phyloP scores from a whole-genome alignment of 192 early-diverging fungal genomes.

The Rhizophagus prolifer region DNA sequence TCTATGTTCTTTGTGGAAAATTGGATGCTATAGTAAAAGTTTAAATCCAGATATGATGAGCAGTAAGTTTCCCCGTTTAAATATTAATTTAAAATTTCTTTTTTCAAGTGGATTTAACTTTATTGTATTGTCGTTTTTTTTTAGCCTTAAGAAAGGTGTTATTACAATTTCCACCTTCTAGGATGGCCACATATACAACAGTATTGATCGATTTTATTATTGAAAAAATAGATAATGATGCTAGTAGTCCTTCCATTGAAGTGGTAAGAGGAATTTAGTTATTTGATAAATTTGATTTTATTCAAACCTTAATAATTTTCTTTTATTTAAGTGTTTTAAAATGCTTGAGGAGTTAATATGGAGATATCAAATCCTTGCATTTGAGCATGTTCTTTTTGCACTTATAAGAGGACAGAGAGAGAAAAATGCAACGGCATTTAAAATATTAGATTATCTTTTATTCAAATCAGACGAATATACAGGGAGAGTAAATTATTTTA shows the following conservation, averaged over 20 bases:
- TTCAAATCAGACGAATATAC: constrained; percentile 51
- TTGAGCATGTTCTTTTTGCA: constrained; percentile 71
- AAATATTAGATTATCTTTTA: constrained; percentile 53
- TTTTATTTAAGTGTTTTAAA: constrained; percentile 6
- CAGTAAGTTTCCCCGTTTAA: background rate
- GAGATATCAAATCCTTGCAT: constrained; percentile 64
- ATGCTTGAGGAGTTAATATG: constrained; percentile 71
- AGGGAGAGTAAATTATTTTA: constrained; percentile 63
- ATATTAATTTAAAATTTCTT: background rate
- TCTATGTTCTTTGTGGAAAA: constrained; percentile 65
- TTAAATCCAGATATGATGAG: constrained; percentile 8
- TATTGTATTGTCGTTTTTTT: constrained; percentile 2
- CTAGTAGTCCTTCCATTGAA: constrained; percentile 19
- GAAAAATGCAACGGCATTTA: constrained; percentile 45
- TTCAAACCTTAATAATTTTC: background rate
- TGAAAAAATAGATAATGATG: constrained; percentile 37
- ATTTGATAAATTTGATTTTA: background rate
- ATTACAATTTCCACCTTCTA: constrained; percentile 65
- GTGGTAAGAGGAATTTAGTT: constrained; percentile 18
- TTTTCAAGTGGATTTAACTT: background rate
- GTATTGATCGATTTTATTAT: constrained; percentile 66
- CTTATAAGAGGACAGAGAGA: constrained; percentile 62
- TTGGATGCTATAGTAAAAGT: constrained; percentile 43
- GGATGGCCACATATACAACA: constrained; percentile 68
- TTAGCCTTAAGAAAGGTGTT: constrained; percentile 62